Evolutionary conservation across 345 rosid genomes (phyloP).

Genomic region (Corchorus capsularis): DNA sequence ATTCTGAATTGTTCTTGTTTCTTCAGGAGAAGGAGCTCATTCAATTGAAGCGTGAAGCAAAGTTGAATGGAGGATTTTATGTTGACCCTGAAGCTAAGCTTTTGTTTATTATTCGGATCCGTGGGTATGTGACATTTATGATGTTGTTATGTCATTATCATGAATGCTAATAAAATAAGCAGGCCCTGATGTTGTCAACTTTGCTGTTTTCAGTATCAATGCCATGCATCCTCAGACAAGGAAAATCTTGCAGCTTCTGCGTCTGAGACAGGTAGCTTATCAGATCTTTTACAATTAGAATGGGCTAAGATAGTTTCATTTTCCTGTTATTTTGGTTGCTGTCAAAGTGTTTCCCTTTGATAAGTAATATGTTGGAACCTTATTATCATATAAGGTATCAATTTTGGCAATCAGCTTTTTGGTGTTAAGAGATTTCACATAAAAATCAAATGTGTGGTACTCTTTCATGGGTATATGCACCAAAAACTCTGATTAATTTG

Average conservation of each 20-base stretch:
- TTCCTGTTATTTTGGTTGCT: too few relatives aligned
- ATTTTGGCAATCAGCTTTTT: too few relatives aligned
- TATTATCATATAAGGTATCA: too few relatives aligned
- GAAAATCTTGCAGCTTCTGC: slow-evolving; percentile 72
- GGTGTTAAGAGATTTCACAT: too few relatives aligned
- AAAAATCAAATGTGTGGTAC: too few relatives aligned
- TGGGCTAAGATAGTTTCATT: neutral
- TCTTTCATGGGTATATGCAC: too few relatives aligned
- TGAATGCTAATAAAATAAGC: too few relatives aligned
- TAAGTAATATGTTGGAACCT: neutral
- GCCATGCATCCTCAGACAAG: slow-evolving; percentile 78
- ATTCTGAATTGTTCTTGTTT: neutral
- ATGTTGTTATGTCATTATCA: neutral
- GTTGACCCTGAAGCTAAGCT: slow-evolving; percentile 77
- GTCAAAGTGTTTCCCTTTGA: neutral
- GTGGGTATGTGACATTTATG: slow-evolving; percentile 46
- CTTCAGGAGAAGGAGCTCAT: slow-evolving; percentile 57
- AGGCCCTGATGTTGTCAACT: neutral
- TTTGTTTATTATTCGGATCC: slow-evolving; percentile 66
- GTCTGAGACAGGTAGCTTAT: slow-evolving; percentile 73
- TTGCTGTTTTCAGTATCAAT: slow-evolving; percentile 55
- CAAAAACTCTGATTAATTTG: too few relatives aligned
- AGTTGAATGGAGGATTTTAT: slow-evolving; percentile 72
- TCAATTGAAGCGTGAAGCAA: slow-evolving; percentile 67
- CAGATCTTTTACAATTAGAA: neutral